Base-by-base conservation (phyloP, 768 basidiomycete genomes). In the Pleurotus cornucopiae region DNA sequence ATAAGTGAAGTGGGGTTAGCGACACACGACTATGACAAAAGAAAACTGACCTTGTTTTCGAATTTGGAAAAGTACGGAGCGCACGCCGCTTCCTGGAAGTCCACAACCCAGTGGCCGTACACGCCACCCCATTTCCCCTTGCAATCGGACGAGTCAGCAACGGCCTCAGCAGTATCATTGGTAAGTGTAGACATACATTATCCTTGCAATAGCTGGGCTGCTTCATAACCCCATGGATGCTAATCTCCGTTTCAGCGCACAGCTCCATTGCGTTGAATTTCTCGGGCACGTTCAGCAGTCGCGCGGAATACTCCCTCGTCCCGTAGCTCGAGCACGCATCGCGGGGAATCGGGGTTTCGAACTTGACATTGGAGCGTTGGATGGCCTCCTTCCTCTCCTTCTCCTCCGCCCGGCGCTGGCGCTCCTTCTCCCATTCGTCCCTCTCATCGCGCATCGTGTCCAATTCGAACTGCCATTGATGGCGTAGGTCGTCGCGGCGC, bases 231-330 rank as follows among this genome's bases (percentile, higher is more conserved):
- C 26, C 26, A 34, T 49, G 48, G 9, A 49, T 49, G 4, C 52
- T 51, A 43, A 48, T 64, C 61, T 65, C 64, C 20, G 57, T 63
- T 46, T 63, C 62, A 25, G 18, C 34, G 48, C 62, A 61, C 1
- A 54, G 51, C 23, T 39, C 40, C 16, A 13, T 14, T 5, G 45
- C 57, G 41, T 49, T 54, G 54, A 67, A 70, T 5, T 45, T 25
- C 12, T 23, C 16, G 2, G 69, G 71, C 1, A 69, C 54, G 40
- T 72, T 72, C 46, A 60, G 57, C 0, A 72, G 55, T 4, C 61
- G 49, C 0, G 71, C 70, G 7, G 65, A 64, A 7, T 71, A 73
- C 55, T 66, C 63, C 30, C 67, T 58, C 23, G 63, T 65, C 1
- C 60, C 66, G 13, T 65, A 70, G 0, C 64, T 62, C 21, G 55